Base-by-base conservation (phyloP, 768 basidiomycete species). In the Russula olivacea region DNA sequence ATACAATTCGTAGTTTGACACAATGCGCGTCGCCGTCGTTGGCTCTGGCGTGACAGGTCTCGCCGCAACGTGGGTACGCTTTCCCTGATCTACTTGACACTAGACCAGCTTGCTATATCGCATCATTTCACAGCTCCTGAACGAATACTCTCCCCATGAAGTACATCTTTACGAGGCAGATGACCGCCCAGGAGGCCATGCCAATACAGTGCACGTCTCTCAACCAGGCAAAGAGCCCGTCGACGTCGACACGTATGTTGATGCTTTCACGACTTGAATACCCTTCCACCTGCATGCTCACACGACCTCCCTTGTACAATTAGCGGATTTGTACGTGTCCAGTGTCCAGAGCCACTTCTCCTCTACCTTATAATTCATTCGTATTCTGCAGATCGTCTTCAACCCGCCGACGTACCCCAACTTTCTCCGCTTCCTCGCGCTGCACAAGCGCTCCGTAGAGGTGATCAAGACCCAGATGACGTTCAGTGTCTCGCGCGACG, bases 11-110 rank as follows among this genome's bases (percentile, higher is more conserved):
- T n/a, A n/a, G n/a, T n/a, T n/a, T n/a, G n/a, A n/a, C 34, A 36
- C 23, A 17, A 83, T 84, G 82, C 85, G 78, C 68, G 76, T 91
- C 50, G 89, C 88, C 3, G 84, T 91, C 32, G 81, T 91, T 21
- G 90, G 88, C 5, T 85, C 87, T 49, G 89, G 89, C 9, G 83
- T 88, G n/a, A 84, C 87, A 38, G 89, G 89, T n/a, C 79, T 92
- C 3, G 85, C 79, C 21, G 86, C 88, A 15, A 84, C 86, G 11
- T 91, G 89, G 88, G 87, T 85, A 59, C 65, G 79, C 70, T 21
- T 34, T 49, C 56, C 17, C 23, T 25, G 6, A 15, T 55, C 9
- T 28, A 36, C 21, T 60, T 50, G 23, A 41, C 49, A 21, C 6
- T 15, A 25, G 0, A 4, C 23, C 34, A 17, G 7, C n/a, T 10